Base-by-base conservation (phyloP, 805 yeast species). In the Wickerhamomyces queroliae region DNA sequence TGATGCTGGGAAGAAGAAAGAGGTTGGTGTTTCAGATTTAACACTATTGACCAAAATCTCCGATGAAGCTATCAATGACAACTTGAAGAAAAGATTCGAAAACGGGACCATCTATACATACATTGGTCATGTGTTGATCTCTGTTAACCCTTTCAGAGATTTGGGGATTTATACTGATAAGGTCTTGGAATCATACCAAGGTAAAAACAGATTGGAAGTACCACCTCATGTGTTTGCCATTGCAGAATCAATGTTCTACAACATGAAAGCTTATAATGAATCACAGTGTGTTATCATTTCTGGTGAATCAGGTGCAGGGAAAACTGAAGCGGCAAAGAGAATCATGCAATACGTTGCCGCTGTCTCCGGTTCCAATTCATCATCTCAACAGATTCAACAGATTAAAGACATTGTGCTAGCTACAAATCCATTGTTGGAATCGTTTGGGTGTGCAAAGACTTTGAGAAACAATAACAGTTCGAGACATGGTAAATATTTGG, bases 221-320 rank as follows among this genome's bases (percentile, higher is more conserved):
- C 95, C 98, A 15, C 99, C 99, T 3, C 99, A 93, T 64, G 99
- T 93, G 23, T 93, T 83, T 63, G 96, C 98, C 38, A 89, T 93
- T 54, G 99, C 99, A 10, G 99, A 93, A 64, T 67, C 95, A 26
- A 89, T 93, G 95, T 93, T 83, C 63, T 91, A 93, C 65, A 86
- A 91, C 61, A 74, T 93, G 80, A 90, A 90, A 63, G 83, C 95
- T 0, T 93, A 93, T 63, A 78, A 84, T 43, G 98, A 93, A 53
- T 88, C 80, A 57, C 99, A 93, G 61, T 91, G 98, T 73, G 98
- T 93, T 18, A 93, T 93, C 52, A 93, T 93, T 49, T 86, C 96
- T 3, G 98, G 98, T 41, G 98, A 91, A 61, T 86, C 96, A 1
- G 98, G 98, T 46, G 98, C 98, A 5, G 98, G 98, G 37, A 91